Evolutionary conservation across 495 filamentous ascomycete species (phyloP).

Genomic region (Aspergillus bridgeri): DNA sequence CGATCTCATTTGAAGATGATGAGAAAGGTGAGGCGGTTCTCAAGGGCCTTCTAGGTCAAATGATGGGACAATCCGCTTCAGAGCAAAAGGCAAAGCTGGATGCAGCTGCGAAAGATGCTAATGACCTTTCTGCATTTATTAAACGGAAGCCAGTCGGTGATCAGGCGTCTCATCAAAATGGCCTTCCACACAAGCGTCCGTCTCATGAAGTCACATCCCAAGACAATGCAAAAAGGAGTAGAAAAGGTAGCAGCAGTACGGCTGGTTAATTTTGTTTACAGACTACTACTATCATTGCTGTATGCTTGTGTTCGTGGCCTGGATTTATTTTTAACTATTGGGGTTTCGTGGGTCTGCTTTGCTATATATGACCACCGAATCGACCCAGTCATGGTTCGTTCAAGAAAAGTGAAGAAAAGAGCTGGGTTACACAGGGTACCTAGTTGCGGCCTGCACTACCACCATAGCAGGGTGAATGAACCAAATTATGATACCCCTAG

Average conservation of each 20-base stretch:
- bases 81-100: constrained; percentile 65
- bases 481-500: background rate
- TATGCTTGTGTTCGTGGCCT: background rate
- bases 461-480: background rate
- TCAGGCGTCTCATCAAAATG: constrained; percentile 14
- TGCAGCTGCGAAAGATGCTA: constrained; percentile 75
- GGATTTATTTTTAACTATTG: background rate
- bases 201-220: constrained; percentile 23
- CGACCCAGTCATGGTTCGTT: no score
- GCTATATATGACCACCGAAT: no score
- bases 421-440: no score
- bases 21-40: constrained; percentile 48
- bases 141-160: constrained; percentile 56
- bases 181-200: constrained; percentile 26
- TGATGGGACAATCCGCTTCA: constrained; percentile 62
- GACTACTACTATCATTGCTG: background rate
- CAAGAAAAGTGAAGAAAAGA: no score
- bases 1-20: constrained; percentile 58
- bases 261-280: background rate
- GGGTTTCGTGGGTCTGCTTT: background rate
- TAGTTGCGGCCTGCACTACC: background rate
- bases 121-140: constrained; percentile 82
- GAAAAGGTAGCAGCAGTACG: constrained; percentile 18
- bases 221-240: constrained; percentile 29
- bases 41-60: constrained; percentile 67